A percentile compares a stretch with the other conserved stretches of the same genome.
Evolutionary conservation across 2,329 filamentous ascomycete genomes (phyloP).

Genomic region (Elsinoe perseae): DNA sequence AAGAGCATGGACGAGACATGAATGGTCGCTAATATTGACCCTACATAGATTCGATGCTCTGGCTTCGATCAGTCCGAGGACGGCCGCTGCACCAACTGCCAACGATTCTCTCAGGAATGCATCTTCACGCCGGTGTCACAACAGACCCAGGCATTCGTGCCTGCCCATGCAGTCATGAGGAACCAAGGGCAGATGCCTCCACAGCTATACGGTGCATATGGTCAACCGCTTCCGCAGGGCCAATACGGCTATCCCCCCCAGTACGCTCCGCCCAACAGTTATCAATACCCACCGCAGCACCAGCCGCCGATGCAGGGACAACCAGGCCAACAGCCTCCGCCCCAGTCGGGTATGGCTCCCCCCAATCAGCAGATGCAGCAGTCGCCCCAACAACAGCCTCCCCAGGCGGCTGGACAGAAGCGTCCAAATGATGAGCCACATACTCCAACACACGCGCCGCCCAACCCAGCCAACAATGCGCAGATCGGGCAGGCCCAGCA

Average conservation of each 20-base stretch:
- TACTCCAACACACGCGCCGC: constrained; percentile 43
- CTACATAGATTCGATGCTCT: constrained; percentile 61
- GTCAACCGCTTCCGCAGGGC: constrained; percentile 39
- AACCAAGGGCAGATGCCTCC: constrained; percentile 36
- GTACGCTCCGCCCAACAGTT: constrained; percentile 20
- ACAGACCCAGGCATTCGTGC: constrained; percentile 66
- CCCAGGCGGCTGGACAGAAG: constrained; percentile 35
- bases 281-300: constrained; percentile 29
- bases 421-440: constrained; percentile 43
- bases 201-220: constrained; percentile 46
- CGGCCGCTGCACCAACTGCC: constrained; percentile 64
- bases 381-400: constrained; percentile 17
- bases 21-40: not conserved
- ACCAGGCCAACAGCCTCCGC: constrained; percentile 33
- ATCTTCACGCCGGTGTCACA: constrained; percentile 70
- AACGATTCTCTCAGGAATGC: constrained; percentile 67
- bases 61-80: constrained; percentile 65
- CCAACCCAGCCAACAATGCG: constrained; percentile 38
- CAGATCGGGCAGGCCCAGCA: constrained; percentile 29
- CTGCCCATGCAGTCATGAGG: constrained; percentile 58
- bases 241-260: constrained; percentile 23
- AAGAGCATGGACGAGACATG: not conserved
- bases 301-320: constrained; percentile 22
- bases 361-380: constrained; percentile 12
- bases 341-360: constrained; percentile 38